Percentiles rank a stretch among this genome's conserved stretches.
Conservation (phyloP, 371 early-diverging fungal species). For the Lichtheimia hyalospora region DNA sequence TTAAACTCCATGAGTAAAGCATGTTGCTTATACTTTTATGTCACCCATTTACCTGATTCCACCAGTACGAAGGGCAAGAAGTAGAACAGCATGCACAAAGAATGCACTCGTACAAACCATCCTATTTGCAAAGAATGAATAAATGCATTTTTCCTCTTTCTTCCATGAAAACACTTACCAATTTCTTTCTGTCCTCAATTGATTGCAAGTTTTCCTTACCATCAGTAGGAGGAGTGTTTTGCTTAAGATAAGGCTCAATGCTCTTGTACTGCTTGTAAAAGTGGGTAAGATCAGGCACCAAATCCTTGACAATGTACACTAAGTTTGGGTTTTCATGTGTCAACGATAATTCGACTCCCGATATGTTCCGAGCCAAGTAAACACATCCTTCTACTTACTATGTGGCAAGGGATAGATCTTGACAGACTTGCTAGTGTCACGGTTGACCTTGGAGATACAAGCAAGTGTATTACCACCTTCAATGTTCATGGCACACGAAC, state of each 20-base stretch:
- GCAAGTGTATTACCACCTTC: constrained; percentile 93
- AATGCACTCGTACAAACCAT: constrained; percentile 97
- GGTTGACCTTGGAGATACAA: constrained; percentile 86
- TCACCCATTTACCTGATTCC: constrained; percentile 65
- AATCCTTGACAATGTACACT: constrained; percentile 86
- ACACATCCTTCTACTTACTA: constrained; percentile 55
- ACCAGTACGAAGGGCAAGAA: constrained; percentile 97
- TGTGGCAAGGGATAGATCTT: constrained; percentile 97
- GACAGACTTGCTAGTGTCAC: constrained; percentile 59
- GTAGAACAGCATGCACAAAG: constrained; percentile 98
- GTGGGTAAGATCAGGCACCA: constrained; percentile 91
- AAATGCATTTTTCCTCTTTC: not conserved
- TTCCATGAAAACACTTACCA: constrained; percentile 36
- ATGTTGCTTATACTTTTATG: not conserved
- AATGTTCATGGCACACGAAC: constrained; percentile 98
- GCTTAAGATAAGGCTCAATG: constrained; percentile 94
- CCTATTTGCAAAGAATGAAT: constrained; percentile 33
- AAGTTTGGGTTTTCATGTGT: constrained; percentile 10
- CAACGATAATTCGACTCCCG: constrained; percentile 9
- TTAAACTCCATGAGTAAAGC: not conserved
- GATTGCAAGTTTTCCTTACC: constrained; percentile 88
- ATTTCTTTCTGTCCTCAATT: constrained; percentile 93
- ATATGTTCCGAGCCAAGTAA: constrained; percentile 5
- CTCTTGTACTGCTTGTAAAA: constrained; percentile 97
- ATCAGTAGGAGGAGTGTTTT: constrained; percentile 67